Evolutionary conservation across 2,329 filamentous ascomycete genomes (phyloP).

Genomic region (Alternaria metachromatica): DNA sequence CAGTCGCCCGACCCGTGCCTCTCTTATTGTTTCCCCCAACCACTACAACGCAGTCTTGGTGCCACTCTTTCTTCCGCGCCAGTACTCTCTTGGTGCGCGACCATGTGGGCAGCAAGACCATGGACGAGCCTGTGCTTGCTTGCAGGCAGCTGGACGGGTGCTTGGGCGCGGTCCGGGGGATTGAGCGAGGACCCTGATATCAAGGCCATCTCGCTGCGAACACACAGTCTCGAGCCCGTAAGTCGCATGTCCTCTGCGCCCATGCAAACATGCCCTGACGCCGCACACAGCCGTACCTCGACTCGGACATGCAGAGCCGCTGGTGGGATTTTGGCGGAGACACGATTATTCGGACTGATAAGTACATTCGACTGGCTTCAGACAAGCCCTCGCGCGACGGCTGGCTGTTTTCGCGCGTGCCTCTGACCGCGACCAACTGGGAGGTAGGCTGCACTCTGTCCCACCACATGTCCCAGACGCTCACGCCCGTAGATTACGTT

Average conservation of each 20-base stretch:
- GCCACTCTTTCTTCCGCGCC: conserved; percentile 35
- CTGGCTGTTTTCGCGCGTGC: conserved; percentile 93
- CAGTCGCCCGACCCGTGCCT: conserved; percentile 33
- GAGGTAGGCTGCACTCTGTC: conserved; percentile 60
- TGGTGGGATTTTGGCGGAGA: conserved; percentile 99
- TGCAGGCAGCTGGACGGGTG: conserved; percentile 43
- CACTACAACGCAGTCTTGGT: conserved; percentile 33
- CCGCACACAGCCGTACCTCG: conserved; percentile 79
- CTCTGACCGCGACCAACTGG: conserved; percentile 97
- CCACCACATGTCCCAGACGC: conserved; percentile 7
- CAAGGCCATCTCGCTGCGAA: conserved; percentile 77
- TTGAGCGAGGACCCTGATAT: conserved; percentile 56
- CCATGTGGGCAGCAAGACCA: conserved; percentile 45
- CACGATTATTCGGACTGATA: conserved; percentile 78
- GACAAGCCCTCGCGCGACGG: conserved; percentile 90
- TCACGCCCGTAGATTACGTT: conserved; percentile 72
- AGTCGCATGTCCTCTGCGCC: conserved; percentile 48
- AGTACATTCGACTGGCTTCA: conserved; percentile 89
- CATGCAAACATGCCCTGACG: conserved; percentile 17
- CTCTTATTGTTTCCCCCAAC: conserved; percentile 27
- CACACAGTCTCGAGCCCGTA: conserved; percentile 82
- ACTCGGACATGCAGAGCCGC: conserved; percentile 96
- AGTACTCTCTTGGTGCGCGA: conserved; percentile 18
- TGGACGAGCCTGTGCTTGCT: conserved; percentile 49
- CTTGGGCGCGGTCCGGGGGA: conserved; percentile 36